A percentile compares a stretch with the other conserved stretches of the same genome.
Evolutionary conservation across 2,329 filamentous ascomycete genomes (phyloP).

Genomic region (Emergomyces orientalis): DNA sequence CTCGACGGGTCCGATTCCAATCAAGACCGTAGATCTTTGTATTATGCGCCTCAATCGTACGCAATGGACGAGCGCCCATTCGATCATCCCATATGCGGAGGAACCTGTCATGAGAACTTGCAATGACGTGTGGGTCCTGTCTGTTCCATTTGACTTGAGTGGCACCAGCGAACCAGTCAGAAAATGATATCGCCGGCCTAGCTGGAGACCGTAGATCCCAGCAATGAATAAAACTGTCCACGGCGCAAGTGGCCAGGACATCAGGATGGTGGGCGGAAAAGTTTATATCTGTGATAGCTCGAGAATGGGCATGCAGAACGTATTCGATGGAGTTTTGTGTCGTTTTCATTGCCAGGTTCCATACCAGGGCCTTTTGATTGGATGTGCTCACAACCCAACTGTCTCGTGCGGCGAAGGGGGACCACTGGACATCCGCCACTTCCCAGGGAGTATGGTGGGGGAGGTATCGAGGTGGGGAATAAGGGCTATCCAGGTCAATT

Average conservation of each 20-base stretch:
- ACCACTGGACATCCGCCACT: conserved; percentile 95
- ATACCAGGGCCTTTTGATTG: conserved; percentile 87
- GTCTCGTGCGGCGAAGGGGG: conserved; percentile 77
- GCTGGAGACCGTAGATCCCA: conserved; percentile 75
- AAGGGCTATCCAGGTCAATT: conserved; percentile 83
- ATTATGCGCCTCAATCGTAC: conserved; percentile 75
- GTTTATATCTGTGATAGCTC: conserved; percentile 93
- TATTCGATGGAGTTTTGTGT: conserved; percentile 78
- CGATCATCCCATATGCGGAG: conserved; percentile 86
- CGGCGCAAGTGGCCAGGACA: conserved; percentile 77
- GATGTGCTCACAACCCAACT: conserved; percentile 93
- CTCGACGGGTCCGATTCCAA: conserved; percentile 72
- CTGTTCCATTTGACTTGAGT: conserved; percentile 95
- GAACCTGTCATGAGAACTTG: conserved; percentile 81
- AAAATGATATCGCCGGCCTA: conserved; percentile 69
- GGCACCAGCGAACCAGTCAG: conserved; percentile 86
- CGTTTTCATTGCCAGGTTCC: conserved; percentile 68
- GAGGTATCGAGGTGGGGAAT: conserved; percentile 74
- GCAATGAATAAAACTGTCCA: conserved; percentile 86
- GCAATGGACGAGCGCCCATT: conserved; percentile 65
- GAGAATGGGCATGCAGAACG: conserved; percentile 72
- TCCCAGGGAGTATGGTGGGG: conserved; percentile 87
- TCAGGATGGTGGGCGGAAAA: conserved; percentile 91
- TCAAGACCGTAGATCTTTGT: conserved; percentile 95
- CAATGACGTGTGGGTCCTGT: conserved; percentile 74